A percentile compares a stretch with the other conserved stretches of the same genome.
phyloP scores from a whole-genome alignment of 2,329 filamentous ascomycete species.

The Apiospora pterosperma region DNA sequence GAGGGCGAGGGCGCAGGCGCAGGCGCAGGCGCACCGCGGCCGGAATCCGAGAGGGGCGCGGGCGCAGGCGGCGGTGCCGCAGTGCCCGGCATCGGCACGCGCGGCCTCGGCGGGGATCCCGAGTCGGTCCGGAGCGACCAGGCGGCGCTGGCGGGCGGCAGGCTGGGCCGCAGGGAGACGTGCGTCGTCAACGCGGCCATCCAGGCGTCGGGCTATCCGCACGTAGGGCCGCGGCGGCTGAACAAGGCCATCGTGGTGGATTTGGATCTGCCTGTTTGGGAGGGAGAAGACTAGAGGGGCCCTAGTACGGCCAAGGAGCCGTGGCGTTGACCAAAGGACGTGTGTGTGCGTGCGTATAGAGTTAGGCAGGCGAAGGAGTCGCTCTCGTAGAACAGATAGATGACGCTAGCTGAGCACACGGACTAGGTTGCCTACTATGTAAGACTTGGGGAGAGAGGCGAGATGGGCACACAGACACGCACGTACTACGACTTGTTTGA shows the following conservation, averaged over 20 bases:
- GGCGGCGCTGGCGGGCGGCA: constrained; percentile 33
- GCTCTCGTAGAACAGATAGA: no score
- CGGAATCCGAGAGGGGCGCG: neutral
- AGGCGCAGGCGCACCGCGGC: neutral
- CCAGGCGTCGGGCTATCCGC: constrained; percentile 64
- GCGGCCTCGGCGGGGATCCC: constrained; percentile 38
- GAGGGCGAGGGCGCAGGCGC: constrained; percentile 4
- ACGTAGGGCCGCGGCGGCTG: constrained; percentile 58
- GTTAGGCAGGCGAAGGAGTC: neutral
- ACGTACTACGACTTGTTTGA: no score
- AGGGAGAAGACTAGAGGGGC: constrained; percentile 15
- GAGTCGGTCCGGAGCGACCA: constrained; percentile 38
- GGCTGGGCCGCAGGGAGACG: constrained; percentile 59
- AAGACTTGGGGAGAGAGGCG: neutral
- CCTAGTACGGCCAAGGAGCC: neutral
- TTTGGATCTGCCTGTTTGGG: constrained; percentile 64
- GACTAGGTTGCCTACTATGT: neutral
- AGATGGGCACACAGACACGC: neutral
- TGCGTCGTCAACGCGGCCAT: constrained; percentile 79
- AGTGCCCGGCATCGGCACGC: constrained; percentile 25
- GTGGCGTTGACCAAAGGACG: neutral
- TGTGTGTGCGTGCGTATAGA: neutral
- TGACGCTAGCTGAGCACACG: no score
- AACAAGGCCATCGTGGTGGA: constrained; percentile 85
- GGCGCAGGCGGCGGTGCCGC: constrained; percentile 10